Percentiles rank a stretch among this genome's conserved stretches.
Evolutionary conservation across 73 alveolate species (phyloP).

Genomic region (Strombidium stylifer): DNA sequence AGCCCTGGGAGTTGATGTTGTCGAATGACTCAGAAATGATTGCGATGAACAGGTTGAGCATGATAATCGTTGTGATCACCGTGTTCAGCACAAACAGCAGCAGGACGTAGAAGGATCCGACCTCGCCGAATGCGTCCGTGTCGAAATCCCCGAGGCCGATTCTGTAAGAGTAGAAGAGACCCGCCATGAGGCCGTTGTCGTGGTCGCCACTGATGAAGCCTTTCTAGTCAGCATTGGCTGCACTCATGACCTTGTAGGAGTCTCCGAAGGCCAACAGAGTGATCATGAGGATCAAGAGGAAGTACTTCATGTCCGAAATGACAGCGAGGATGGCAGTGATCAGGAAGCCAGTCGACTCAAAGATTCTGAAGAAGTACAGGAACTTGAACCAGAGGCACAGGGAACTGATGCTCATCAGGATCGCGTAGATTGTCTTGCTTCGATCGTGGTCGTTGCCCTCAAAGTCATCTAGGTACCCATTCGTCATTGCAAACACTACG

Average conservation of each 20-base stretch:
- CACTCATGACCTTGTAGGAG: slow-evolving; percentile 2
- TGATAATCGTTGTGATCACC: slow-evolving; percentile 34
- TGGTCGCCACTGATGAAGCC: background rate
- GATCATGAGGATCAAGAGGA: slow-evolving; percentile 20
- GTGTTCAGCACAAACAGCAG: slow-evolving; percentile 41
- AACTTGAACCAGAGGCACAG: slow-evolving; percentile 28
- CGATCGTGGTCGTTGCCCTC: background rate
- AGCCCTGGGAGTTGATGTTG: slow-evolving; percentile 2
- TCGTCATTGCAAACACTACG: background rate
- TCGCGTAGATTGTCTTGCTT: slow-evolving; percentile 7
- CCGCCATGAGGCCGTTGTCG: background rate
- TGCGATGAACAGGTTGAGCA: slow-evolving; percentile 58
- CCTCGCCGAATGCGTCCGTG: slow-evolving; percentile 12
- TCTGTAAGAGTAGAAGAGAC: slow-evolving; percentile 10
- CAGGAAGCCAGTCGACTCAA: slow-evolving; percentile 27
- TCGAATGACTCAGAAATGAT: slow-evolving; percentile 48
- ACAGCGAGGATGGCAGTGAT: slow-evolving; percentile 19
- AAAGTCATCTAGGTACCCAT: background rate
- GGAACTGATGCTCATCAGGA: slow-evolving; percentile 11
- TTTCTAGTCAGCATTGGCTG: background rate
- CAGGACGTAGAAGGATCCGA: slow-evolving; percentile 11
- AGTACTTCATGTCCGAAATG: slow-evolving; percentile 15
- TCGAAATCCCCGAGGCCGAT: slow-evolving; percentile 19
- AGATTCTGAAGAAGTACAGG: slow-evolving; percentile 40
- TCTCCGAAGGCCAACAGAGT: slow-evolving; percentile 36